These are phyloP conservation scores for Daldinia eschscholtzii DNA, from an alignment of 2,329 filamentous ascomycete genomes.

Conservation along the genomic window DNA sequence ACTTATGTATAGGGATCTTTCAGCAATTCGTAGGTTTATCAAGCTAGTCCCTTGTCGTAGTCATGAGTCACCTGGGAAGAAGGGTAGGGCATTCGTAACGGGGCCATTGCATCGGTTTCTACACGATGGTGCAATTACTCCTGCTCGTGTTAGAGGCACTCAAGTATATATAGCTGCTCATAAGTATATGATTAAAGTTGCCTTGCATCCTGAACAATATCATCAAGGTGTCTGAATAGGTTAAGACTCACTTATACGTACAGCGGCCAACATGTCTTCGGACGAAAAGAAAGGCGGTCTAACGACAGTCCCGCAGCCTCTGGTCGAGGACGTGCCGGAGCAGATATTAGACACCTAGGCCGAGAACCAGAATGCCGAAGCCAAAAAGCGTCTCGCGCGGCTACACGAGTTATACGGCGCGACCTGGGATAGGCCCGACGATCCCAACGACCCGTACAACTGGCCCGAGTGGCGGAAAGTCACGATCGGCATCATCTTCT, in stretches of 20 bases:
- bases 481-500: slow-evolving; percentile 51
- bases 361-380: slow-evolving; percentile 15
- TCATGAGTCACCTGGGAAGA: background rate
- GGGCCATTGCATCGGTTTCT: background rate
- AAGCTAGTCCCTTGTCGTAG: background rate
- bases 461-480: slow-evolving; percentile 41
- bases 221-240: background rate
- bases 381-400: slow-evolving; percentile 26
- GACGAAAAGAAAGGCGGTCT: slow-evolving; percentile 18
- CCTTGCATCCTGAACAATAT: background rate
- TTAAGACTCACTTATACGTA: background rate
- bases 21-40: background rate
- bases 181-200: background rate
- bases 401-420: slow-evolving; percentile 27
- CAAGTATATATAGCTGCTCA: background rate
- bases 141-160: background rate
- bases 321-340: too few relatives aligned
- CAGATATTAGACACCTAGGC: slow-evolving; percentile 1
- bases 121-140: background rate
- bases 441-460: slow-evolving; percentile 44
- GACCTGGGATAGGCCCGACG: slow-evolving; percentile 45
- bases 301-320: background rate
- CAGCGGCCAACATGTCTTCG: background rate
- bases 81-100: background rate
- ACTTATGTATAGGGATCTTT: background rate